Conservation (phyloP, 2,329 filamentous ascomycete genomes). For the Monilinia aucupariae region DNA sequence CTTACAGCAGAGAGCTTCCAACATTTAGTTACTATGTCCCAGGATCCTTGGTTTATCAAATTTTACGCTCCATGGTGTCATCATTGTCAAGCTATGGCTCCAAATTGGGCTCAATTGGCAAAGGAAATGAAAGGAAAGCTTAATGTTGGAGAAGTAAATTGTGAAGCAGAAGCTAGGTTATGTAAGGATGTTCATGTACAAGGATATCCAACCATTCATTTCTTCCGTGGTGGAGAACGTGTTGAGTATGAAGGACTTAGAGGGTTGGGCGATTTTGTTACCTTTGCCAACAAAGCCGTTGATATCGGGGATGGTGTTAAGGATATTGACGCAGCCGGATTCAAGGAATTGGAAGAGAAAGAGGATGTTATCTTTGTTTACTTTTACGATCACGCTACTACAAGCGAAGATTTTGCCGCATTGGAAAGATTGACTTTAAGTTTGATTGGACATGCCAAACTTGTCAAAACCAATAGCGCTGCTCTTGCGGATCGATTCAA, state of each 20-base stretch:
- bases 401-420: conserved; percentile 83
- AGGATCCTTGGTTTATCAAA: conserved; percentile 97
- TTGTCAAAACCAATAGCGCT: conserved; percentile 84
- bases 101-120: conserved; percentile 83
- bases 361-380: conserved; percentile 97
- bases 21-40: conserved; percentile 74
- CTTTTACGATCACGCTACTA: conserved; percentile 95
- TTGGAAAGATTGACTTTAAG: conserved; percentile 81
- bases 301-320: conserved; percentile 70
- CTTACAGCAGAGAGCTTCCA: conserved; percentile 84
- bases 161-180: conserved; percentile 76
- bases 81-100: conserved; percentile 89
- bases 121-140: conserved; percentile 86
- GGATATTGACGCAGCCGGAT: conserved; percentile 70
- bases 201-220: conserved; percentile 83
- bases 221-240: conserved; percentile 86
- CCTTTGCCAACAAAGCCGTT: conserved; percentile 80
- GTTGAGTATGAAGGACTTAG: conserved; percentile 91
- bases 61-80: conserved; percentile 98
- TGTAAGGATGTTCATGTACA: conserved; percentile 83
- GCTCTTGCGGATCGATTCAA: conserved; percentile 77
- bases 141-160: conserved; percentile 95
- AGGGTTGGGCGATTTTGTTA: conserved; percentile 82
- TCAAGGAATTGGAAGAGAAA: conserved; percentile 80
- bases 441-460: conserved; percentile 82